phyloP scores from a whole-genome alignment of 2,329 filamentous ascomycete genomes.

The Mycosphaerella sp. region DNA sequence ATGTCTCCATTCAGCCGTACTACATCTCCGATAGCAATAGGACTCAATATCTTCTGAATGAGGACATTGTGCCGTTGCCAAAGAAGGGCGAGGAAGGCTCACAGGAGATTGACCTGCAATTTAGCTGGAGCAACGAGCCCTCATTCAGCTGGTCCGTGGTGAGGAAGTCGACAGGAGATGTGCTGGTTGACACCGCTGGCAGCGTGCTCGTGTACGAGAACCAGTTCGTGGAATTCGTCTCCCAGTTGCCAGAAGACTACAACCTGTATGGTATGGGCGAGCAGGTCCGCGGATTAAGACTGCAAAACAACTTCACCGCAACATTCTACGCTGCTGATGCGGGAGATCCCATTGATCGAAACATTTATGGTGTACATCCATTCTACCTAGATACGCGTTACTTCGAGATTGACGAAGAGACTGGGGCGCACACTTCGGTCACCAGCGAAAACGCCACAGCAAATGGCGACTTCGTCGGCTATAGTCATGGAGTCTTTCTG shows the following conservation, averaged over 20 bases:
- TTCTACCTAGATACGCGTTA: slow-evolving; percentile 77
- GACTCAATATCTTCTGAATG: slow-evolving; percentile 55
- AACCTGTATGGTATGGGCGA: slow-evolving; percentile 69
- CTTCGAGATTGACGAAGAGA: slow-evolving; percentile 50
- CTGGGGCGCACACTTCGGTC: slow-evolving; percentile 46
- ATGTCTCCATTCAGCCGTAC: slow-evolving; percentile 63
- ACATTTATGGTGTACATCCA: slow-evolving; percentile 71
- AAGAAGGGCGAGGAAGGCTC: slow-evolving; percentile 38
- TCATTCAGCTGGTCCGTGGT: slow-evolving; percentile 53
- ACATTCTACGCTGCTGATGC: slow-evolving; percentile 64
- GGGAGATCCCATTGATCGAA: slow-evolving; percentile 57
- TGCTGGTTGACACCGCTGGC: slow-evolving; percentile 61
- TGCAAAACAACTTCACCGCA: slow-evolving; percentile 67
- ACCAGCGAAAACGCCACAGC: slow-evolving; percentile 49
- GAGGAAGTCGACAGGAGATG: slow-evolving; percentile 56
- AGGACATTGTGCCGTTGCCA: slow-evolving; percentile 56
- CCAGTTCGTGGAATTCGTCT: slow-evolving; percentile 70
- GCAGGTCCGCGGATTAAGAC: slow-evolving; percentile 61
- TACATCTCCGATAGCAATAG: slow-evolving; percentile 44
- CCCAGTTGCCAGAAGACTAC: slow-evolving; percentile 61
- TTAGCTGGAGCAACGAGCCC: slow-evolving; percentile 53
- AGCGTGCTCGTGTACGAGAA: slow-evolving; percentile 65
- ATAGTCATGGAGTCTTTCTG: slow-evolving; percentile 70
- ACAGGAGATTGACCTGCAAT: slow-evolving; percentile 44
- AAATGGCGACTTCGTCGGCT: slow-evolving; percentile 54